A percentile compares a stretch with the other conserved stretches of the same genome.
Conservation (phyloP, 306 rosid species). For the Heteromeles arbutifolia region DNA sequence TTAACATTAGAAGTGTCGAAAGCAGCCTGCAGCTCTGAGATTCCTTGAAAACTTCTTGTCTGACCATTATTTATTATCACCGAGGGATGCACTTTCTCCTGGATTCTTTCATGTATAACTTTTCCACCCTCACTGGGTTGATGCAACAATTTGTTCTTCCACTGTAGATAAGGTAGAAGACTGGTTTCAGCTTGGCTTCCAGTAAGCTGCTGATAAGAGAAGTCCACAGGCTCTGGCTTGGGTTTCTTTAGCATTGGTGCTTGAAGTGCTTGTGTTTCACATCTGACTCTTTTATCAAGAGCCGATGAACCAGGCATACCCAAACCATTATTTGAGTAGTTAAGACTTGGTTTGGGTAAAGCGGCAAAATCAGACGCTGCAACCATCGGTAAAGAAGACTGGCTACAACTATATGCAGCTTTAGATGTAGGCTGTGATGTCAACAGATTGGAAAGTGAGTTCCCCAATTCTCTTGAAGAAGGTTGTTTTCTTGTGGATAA, state of each 20-base stretch:
- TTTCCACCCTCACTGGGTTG: conserved; percentile 10
- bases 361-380: not conserved
- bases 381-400: not conserved
- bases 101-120: conserved; percentile 4
- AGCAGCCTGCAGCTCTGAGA: conserved; percentile 8
- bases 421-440: not conserved
- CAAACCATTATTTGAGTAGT: not conserved
- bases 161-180: conserved; percentile 10
- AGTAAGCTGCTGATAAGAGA: conserved; percentile 10
- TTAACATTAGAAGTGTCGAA: conserved; percentile 14
- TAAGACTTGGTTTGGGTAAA: not conserved
- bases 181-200: conserved; percentile 11
- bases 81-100: conserved; percentile 7
- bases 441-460: not conserved
- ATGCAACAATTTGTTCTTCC: conserved; percentile 3
- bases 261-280: conserved; percentile 3
- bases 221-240: conserved; percentile 22
- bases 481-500: conserved; percentile 1
- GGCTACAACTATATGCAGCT: not conserved
- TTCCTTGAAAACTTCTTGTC: not conserved
- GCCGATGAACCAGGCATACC: not conserved
- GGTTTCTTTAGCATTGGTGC: conserved; percentile 16
- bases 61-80: not conserved
- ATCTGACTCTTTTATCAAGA: not conserved
- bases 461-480: not conserved